These are phyloP conservation scores for Amanita pallidorosea DNA, from an alignment of 768 basidiomycete species.

Conservation along the genomic window DNA sequence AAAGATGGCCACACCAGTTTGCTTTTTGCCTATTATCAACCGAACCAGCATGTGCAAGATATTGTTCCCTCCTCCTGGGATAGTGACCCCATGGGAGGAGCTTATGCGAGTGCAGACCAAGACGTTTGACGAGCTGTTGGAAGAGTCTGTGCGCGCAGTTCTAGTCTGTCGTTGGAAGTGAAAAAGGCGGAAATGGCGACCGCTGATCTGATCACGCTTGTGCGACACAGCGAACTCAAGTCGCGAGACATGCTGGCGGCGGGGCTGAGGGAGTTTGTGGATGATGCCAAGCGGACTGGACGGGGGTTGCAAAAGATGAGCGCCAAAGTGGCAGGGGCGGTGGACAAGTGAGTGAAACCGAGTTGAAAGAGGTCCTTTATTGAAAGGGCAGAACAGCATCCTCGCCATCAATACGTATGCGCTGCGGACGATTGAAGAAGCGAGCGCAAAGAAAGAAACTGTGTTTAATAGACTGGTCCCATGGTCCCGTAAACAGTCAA, in stretches of 20 bases:
- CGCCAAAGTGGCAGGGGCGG: slow-evolving; percentile 60
- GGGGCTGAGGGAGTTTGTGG: slow-evolving; percentile 40
- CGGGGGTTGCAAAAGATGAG: slow-evolving; percentile 51
- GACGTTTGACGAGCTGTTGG: slow-evolving; percentile 52
- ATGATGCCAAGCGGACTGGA: slow-evolving; percentile 50
- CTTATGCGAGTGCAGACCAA: slow-evolving; percentile 51
- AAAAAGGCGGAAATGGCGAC: slow-evolving; percentile 75
- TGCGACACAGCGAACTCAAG: slow-evolving; percentile 51
- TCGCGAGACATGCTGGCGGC: slow-evolving; percentile 48
- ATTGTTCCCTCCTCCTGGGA: slow-evolving; percentile 1
- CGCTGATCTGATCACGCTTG: slow-evolving; percentile 50
- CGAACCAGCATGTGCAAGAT: slow-evolving; percentile 31
- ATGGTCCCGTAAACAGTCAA: slow-evolving; percentile 21
- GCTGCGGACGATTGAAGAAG: slow-evolving; percentile 40
- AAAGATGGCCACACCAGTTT: slow-evolving; percentile 45
- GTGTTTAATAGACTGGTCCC: slow-evolving; percentile 28
- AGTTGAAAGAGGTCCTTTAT: background rate
- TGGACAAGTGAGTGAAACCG: slow-evolving; percentile 49
- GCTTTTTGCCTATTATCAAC: slow-evolving; percentile 50
- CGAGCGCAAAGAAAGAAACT: slow-evolving; percentile 23
- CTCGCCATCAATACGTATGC: slow-evolving; percentile 70
- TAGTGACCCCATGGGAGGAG: slow-evolving; percentile 30
- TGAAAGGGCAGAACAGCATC: slow-evolving; percentile 31
- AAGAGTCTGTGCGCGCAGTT: slow-evolving; percentile 47
- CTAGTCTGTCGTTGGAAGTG: slow-evolving; percentile 53